phyloP scores from a whole-genome alignment of 192 early-diverging fungal species.

The Dimargaris cristalligena region DNA sequence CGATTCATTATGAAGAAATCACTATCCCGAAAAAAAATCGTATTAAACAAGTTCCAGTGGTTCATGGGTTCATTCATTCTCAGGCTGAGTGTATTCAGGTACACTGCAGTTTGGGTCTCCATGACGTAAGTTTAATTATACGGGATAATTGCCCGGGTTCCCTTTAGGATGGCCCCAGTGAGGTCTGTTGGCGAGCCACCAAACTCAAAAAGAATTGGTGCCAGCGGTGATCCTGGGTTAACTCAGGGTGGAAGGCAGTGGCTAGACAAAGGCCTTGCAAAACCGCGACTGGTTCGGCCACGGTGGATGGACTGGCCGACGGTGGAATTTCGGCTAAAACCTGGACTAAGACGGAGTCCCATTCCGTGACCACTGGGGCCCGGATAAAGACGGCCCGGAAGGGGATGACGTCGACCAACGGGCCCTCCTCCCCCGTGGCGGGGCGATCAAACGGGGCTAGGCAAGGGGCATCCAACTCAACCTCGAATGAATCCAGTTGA shows the following conservation, averaged over 20 bases:
- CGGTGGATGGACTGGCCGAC: constrained; percentile 28
- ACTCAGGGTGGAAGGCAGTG: constrained; percentile 92
- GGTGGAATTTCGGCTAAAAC: constrained; percentile 46
- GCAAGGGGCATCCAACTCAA: constrained; percentile 39
- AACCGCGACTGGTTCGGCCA: constrained; percentile 72
- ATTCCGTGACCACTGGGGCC: constrained; percentile 69
- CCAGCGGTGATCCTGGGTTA: constrained; percentile 75
- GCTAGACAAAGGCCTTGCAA: constrained; percentile 71
- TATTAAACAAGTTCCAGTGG: no score
- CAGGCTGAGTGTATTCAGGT: no score
- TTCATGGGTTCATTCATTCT: no score
- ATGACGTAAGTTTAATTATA: no score
- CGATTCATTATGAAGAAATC: no score
- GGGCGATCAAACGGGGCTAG: constrained; percentile 22
- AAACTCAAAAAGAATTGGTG: constrained; percentile 62
- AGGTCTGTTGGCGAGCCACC: constrained; percentile 5
- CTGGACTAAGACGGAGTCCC: constrained; percentile 50
- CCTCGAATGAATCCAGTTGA: constrained; percentile 83
- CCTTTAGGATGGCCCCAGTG: no score
- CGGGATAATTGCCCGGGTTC: no score
- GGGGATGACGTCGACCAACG: constrained; percentile 24
- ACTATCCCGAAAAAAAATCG: no score
- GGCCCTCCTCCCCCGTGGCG: no score
- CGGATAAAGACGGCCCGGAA: constrained; percentile 81
- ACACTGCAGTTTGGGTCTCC: no score